phyloP scores from a whole-genome alignment of 2,329 filamentous ascomycete species.

The Aspergillus bombycis region DNA sequence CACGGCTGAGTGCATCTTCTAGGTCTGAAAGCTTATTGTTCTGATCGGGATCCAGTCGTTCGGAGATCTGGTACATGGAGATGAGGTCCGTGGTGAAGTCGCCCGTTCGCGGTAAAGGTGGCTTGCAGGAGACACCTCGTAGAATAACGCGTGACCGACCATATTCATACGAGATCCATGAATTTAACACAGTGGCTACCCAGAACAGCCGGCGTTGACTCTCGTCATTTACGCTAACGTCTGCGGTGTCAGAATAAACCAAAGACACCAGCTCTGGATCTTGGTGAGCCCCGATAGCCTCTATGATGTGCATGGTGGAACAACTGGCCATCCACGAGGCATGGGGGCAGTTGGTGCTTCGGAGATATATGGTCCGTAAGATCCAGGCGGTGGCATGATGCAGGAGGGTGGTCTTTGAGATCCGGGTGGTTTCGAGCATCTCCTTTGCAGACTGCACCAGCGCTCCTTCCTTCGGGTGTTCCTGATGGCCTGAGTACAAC shows the following conservation, averaged over 20 bases:
- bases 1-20: slow-evolving; percentile 8
- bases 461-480: slow-evolving; percentile 46
- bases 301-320: slow-evolving; percentile 60
- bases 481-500: slow-evolving; percentile 51
- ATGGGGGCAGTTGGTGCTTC: slow-evolving; percentile 56
- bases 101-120: slow-evolving; percentile 1
- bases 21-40: slow-evolving; percentile 11
- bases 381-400: slow-evolving; percentile 48
- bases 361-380: slow-evolving; percentile 55
- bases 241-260: slow-evolving; percentile 17
- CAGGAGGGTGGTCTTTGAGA: slow-evolving; percentile 25
- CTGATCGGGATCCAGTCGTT: slow-evolving; percentile 16
- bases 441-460: slow-evolving; percentile 50
- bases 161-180: slow-evolving; percentile 26
- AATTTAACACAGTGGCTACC: slow-evolving; percentile 22
- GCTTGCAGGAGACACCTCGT: slow-evolving; percentile 14
- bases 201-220: slow-evolving; percentile 15
- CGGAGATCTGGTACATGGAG: slow-evolving; percentile 17
- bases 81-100: slow-evolving; percentile 18
- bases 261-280: slow-evolving; percentile 13
- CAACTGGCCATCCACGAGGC: slow-evolving; percentile 58
- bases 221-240: slow-evolving; percentile 9
- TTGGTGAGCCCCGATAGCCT: slow-evolving; percentile 47
- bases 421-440: slow-evolving; percentile 45
- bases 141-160: slow-evolving; percentile 19